Base-by-base conservation (phyloP, 176 grass and related monocot species). In the Eremochloa ophiuroides region DNA sequence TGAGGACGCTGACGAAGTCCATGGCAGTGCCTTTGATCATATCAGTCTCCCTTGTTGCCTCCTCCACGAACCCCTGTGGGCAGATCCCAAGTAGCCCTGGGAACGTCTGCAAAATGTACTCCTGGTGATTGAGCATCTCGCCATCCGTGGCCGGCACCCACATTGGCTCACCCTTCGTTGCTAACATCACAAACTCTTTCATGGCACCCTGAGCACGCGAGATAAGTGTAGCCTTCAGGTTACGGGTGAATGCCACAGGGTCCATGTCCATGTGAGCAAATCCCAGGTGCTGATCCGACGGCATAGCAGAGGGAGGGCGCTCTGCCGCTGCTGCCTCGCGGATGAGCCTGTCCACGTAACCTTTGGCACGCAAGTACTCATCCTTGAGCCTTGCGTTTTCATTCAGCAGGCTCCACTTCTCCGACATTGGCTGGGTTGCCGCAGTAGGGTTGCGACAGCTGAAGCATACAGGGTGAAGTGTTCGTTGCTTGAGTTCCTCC, bases 341-440 rank as follows among this genome's bases (percentile, higher is more conserved):
- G 23, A 47, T 25, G 43, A 66, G 58, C 23, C 11, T 46, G 0
- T n/a, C 2, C 14, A 82, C 14, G 12, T 12, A 8, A 7, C 42
- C 26, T 2, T 2, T 10, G 20, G 43, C 25, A 2, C 25, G 51
- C 25, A 2, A 12, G 18, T 15, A 15, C 41, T 62, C 48, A 4
- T 51, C 41, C 79, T 22, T 71, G 65, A 87, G 85, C 55, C 26
- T 62, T 15, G 25, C 31, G 2, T 87, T 82, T 27, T 82, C 73
- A 1, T 1, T 6, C 33, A 50, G 20, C 17, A 82, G 55, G 64
- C 20, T 33, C 31, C 10, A 13, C 53, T 44, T 37, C 33, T 71
- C 79, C 3, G 72, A 7, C 17, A 0, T 5, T 27, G 3, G 0
- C 41, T 47, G 69, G 3, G 8, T 47, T 46, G 23, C 40, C 15